phyloP scores from a whole-genome alignment of 768 basidiomycete genomes.

The Boletus rex-veris region DNA sequence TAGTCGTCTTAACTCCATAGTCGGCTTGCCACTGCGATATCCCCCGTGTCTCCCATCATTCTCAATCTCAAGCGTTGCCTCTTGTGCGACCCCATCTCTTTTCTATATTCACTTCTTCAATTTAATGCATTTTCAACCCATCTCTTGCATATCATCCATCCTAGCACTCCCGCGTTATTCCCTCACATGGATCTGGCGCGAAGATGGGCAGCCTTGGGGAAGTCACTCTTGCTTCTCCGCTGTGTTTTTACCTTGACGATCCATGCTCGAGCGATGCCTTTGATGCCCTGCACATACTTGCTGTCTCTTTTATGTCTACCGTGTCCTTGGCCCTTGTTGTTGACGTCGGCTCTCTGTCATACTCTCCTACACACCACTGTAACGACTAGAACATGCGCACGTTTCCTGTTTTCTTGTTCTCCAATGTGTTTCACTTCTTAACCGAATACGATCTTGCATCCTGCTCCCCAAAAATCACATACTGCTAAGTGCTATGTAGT shows the following conservation, averaged over 20 bases:
- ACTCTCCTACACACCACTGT: slow-evolving; percentile 38
- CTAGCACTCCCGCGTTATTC: slow-evolving; percentile 19
- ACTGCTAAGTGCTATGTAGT: slow-evolving; percentile 14
- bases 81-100: slow-evolving; percentile 29
- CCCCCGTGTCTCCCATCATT: slow-evolving; percentile 18
- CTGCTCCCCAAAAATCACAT: slow-evolving; percentile 15
- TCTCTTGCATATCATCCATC: slow-evolving; percentile 36
- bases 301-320: slow-evolving; percentile 5
- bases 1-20: slow-evolving; percentile 30
- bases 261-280: slow-evolving; percentile 25
- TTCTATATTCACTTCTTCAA: slow-evolving; percentile 19
- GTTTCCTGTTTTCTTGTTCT: slow-evolving; percentile 35
- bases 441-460: slow-evolving; percentile 31
- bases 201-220: slow-evolving; percentile 13
- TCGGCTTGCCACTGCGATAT: slow-evolving; percentile 15
- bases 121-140: slow-evolving; percentile 31
- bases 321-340: slow-evolving; percentile 11
- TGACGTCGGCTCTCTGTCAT: slow-evolving; percentile 11
- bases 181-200: slow-evolving; percentile 13
- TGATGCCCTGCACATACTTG: slow-evolving; percentile 23
- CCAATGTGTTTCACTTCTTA: slow-evolving; percentile 32
- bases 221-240: slow-evolving; percentile 9
- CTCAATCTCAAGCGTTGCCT: slow-evolving; percentile 29
- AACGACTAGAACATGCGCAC: slow-evolving; percentile 71
- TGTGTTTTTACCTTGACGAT: slow-evolving; percentile 22